Percentiles rank a stretch among this genome's conserved stretches.
Evolutionary conservation across 371 early-diverging fungal species (phyloP).

Genomic region (Mortierella sp.): DNA sequence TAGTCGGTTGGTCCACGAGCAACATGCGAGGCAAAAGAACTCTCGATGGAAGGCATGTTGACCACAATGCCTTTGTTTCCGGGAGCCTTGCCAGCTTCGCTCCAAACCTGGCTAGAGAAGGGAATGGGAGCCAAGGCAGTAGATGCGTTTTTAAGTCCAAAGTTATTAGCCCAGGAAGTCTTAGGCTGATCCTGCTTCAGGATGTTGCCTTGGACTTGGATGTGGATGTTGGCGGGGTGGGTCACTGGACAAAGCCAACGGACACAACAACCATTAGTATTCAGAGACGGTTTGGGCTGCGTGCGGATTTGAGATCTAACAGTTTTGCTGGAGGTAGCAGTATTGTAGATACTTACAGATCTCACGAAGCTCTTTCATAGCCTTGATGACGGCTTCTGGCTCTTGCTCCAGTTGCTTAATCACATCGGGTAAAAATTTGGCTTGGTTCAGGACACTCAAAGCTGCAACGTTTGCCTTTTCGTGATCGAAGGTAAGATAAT

Average conservation of each 20-base stretch:
- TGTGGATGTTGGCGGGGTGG: conserved; percentile 67
- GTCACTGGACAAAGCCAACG: conserved; percentile 59
- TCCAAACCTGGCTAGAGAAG: conserved; percentile 65
- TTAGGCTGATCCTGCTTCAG: conserved; percentile 64
- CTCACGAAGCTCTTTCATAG: conserved; percentile 67
- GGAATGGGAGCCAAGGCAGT: conserved; percentile 59
- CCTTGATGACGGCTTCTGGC: conserved; percentile 62
- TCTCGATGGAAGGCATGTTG: conserved; percentile 74
- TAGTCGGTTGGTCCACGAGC: conserved; percentile 64
- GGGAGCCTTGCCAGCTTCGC: conserved; percentile 64
- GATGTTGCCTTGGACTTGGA: conserved; percentile 75
- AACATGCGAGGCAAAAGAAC: conserved; percentile 67
- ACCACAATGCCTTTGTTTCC: conserved; percentile 67
- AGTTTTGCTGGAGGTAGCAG: too few relatives aligned
- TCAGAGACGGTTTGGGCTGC: neutral
- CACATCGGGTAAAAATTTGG: conserved; percentile 66
- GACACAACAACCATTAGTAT: neutral
- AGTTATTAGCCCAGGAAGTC: conserved; percentile 60
- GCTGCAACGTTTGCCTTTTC: conserved; percentile 67
- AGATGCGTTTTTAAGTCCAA: conserved; percentile 32
- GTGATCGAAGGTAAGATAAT: conserved; percentile 63
- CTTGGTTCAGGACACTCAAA: conserved; percentile 65
- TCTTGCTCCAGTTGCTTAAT: conserved; percentile 64
- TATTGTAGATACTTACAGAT: conserved; percentile 55
- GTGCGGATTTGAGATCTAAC: too few relatives aligned